Base-by-base conservation (phyloP, 2,329 filamentous ascomycete species). In the Fusarium sp. region DNA sequence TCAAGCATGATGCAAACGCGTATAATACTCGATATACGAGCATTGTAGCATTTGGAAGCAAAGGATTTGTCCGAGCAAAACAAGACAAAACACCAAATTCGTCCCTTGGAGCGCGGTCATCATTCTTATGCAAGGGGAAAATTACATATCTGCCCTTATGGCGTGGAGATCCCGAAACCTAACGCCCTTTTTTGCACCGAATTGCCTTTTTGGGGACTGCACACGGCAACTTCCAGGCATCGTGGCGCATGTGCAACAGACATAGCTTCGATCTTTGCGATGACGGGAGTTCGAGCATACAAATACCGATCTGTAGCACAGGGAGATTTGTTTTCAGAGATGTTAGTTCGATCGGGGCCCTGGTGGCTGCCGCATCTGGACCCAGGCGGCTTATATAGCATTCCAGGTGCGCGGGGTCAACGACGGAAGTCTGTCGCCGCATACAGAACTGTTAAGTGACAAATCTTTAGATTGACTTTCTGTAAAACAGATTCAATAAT, bases 391-490 rank as follows among this genome's bases (percentile, higher is more conserved):
- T 53, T 15, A 8, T 13, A 22, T 22, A 28, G 31, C 48, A 53
- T 53, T 53, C 48, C 48, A 36, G 14, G 14, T 36, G 31, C 18
- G 31, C 18, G 48, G 31, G 31, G 48, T 36, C 31, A 53, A 26
- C 31, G 9, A 36, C 35, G 18, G 10, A 35, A 22, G 31, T 7
- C 15, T 36, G 20, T 51, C 13, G 13, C n/a, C n/a, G 13, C n/a
- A 51, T 22, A 15, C 13, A 35, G 31, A 7, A n/a, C 4, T 6
- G 9, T 26, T 13, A 26, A 51, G n/a, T 8, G n/a, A 22, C n/a
- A 3, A 5, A 24, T 4, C 6, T 5, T 12, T 26, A 14, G 12
- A 36, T 14, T 7, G 18, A 18, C 18, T 11, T 14, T 1, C 3
- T 30, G 3, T 24, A 3, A 24, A 4, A 4, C 1, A 24, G 3